Conservation (phyloP, 2,329 filamentous ascomycete species). For the Kalmusia sp. region DNA sequence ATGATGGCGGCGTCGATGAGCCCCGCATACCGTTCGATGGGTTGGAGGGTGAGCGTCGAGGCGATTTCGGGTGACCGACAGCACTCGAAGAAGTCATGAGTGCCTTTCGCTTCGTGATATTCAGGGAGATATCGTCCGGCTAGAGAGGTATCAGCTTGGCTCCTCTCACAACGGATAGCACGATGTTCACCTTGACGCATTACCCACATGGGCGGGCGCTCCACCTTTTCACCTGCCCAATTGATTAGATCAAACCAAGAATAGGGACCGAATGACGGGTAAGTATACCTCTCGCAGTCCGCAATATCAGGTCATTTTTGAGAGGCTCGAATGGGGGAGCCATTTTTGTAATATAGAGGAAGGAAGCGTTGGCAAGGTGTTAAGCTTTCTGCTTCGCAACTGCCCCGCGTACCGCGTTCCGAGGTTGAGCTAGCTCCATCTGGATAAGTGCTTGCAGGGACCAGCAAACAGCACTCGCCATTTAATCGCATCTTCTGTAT, state of each 20-base stretch:
- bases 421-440: conserved; percentile 25
- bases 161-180: background rate
- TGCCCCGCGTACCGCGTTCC: conserved; percentile 30
- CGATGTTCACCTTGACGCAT: conserved; percentile 87
- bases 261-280: background rate
- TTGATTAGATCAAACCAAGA: conserved; percentile 19
- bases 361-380: background rate
- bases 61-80: conserved; percentile 92
- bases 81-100: conserved; percentile 95
- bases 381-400: conserved; percentile 11
- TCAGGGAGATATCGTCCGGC: conserved; percentile 97
- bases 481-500: conserved; percentile 5
- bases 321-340: conserved; percentile 77
- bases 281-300: conserved; percentile 80
- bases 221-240: conserved; percentile 78
- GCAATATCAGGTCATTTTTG: conserved; percentile 90
- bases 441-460: conserved; percentile 22
- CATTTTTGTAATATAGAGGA: conserved; percentile 58
- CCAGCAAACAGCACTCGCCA: background rate
- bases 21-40: conserved; percentile 87
- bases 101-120: conserved; percentile 94
- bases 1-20: conserved; percentile 97
- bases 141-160: conserved; percentile 48
- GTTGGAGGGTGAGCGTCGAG: conserved; percentile 91
- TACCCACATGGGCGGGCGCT: conserved; percentile 96